These are phyloP conservation scores for Pharnaceum exiguum DNA, from an alignment of 148 eudicot species.

Conservation along the genomic window DNA sequence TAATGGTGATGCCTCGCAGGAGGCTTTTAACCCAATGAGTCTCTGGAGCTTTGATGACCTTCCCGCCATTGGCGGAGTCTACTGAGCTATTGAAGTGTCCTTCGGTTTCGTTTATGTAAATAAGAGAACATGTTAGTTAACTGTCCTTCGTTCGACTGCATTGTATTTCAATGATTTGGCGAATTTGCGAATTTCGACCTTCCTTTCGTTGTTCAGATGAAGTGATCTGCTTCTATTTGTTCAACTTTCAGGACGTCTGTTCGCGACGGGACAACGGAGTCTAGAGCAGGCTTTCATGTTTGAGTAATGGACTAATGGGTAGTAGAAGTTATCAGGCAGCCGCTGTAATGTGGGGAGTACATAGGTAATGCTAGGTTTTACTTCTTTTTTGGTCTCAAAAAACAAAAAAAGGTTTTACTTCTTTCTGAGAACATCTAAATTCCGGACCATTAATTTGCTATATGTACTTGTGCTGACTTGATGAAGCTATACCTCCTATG, in stretches of 20 bases:
- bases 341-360: conserved; percentile 27
- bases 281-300: conserved; percentile 12
- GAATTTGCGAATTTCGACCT: conserved; percentile 5
- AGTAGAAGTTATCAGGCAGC: conserved; percentile 29
- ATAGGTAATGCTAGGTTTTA: conserved; percentile 33
- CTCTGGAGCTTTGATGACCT: conserved; percentile 77
- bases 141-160: background rate
- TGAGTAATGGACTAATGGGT: conserved; percentile 27
- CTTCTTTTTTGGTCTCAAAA: background rate
- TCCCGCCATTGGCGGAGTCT: conserved; percentile 34
- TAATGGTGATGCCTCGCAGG: conserved; percentile 41
- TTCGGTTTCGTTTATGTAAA: conserved; percentile 36
- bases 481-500: conserved; percentile 4
- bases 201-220: background rate
- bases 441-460: conserved; percentile 15
- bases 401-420: background rate
- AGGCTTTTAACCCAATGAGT: conserved; percentile 37
- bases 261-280: conserved; percentile 18
- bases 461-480: conserved; percentile 29
- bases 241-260: conserved; percentile 31
- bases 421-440: background rate
- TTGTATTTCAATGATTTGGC: conserved; percentile 1
- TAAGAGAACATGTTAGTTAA: conserved; percentile 50
- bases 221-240: conserved; percentile 14
- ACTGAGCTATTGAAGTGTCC: conserved; percentile 29